Evolutionary conservation across 2,329 filamentous ascomycete genomes (phyloP), one percentile per base, ranked within the genome.

Genomic region (Fusarium denticulatum): DNA sequence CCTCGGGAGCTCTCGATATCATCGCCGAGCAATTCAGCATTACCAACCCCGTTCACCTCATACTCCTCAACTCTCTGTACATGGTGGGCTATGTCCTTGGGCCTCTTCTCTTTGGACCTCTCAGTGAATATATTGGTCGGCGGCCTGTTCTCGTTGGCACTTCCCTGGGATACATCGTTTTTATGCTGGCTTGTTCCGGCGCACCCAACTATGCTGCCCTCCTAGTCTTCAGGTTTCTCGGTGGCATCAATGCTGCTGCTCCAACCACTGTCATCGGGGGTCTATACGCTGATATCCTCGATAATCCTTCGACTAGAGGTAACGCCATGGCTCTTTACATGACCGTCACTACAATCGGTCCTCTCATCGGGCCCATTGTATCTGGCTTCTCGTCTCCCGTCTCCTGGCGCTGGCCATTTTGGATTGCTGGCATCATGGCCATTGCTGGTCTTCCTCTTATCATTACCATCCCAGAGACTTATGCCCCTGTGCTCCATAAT

Each of bases 401-500:
- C n/a, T 83, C 80, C 26, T 83, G 84, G 72, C 79, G 81, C 28
- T 85, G 84, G 64, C 78, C 83, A 2, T 81, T 85, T 37, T 85
- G 83, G 81, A 81, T 86, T 26, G 71, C 83, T 3, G 77, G 78
- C 16, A 71, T 80, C 40, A 77, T 82, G 15, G 79, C 80, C 1
- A 69, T 56, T 4, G 69, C 73, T 12, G 77, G 80, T 1, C 47
- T 81, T 39, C 80, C 80, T 22, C 61, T 81, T 3, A 79, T 82
- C 2, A 71, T 87, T 28, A 74, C 82, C 12, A 69, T 85, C 2
- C 85, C 85, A 5, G 85, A 86, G 68, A 86, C 85, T 4, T 89
- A 87, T 72, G 83, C 83, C 0, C 87, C 87, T 0, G 85, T 88
- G 7, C 81, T 89, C 18, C 83, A 90, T 34, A 83, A 85, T 61